Evolutionary conservation across 106 monocot species (phyloP), one percentile per base, ranked within the genome.

Genomic region (Narthecium ossifragum): DNA sequence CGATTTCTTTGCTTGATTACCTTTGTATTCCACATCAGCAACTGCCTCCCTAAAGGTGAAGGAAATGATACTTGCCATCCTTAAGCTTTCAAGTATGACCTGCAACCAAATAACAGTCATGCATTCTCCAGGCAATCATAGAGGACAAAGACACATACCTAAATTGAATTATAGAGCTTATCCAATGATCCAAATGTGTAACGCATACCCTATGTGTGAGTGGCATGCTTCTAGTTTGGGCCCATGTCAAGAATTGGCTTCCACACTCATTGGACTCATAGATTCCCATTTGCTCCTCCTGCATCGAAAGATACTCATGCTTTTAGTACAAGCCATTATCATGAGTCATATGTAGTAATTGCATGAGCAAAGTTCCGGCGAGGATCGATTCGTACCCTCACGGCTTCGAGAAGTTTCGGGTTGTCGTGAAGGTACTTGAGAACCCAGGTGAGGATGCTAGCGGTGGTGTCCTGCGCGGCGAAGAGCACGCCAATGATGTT

Each of bases 31-130:
- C 43, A 93, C 93, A 55, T 88, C 93, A 21, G 64, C 79, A 46
- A 85, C 85, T 9, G 93, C 88, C 62, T 93, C 93, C 60, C 93
- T 79, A 34, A 85, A 93, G 2, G 93, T 85, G 88, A 85, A 93
- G 7, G 93, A 81, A 56, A 93, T 88, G 46, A 93, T 77, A 55
- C 88, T 93, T 38, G 93, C 93, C 88, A 93, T 88, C 71, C 93
- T 88, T 46, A 93, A 62, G 56, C 62, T 93, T 74, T 93, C 93
- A 55, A 76, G 71, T 62, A 88, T 79, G 5, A 93, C 78, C 93
- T 92, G 64, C 8, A 64, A 27, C 14, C 22, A 28, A 29, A 55
- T 41, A 30, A 36, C 8, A 41, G 4, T 55, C 25, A 26, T 55
- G 0, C 8, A 17, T 59, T 24, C 6, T 26, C 21, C 22, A 24